Evolutionary conservation across 192 early-diverging fungal genomes (phyloP), one percentile per base, ranked within the genome.

Genomic region (Backusella parvicylindrica): DNA sequence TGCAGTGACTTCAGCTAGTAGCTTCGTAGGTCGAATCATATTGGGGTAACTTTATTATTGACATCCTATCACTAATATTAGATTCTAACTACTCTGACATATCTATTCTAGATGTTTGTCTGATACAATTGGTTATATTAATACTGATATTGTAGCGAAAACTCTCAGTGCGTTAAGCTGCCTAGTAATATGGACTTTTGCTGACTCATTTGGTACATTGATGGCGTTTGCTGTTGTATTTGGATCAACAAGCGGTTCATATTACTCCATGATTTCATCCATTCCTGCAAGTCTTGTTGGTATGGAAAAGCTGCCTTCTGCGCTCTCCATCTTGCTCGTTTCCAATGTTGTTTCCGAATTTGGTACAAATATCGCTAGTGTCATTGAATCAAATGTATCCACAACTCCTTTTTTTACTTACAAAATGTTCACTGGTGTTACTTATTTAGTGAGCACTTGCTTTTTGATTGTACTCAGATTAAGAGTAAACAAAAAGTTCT

Each of bases 401-500:
- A 73, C 83, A 0, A 50, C 76, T 9, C 50, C 76, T 0, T 77
- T 47, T 7, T 78, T 84, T 47, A 73, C 77, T 47, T 67, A 84
- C 18, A 81, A 82, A 75, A 77, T 86, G 78, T 86, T 81, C 74
- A 64, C 77, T 28, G 75, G 79, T 9, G 67, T 70, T 21, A 18
- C 49, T 7, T 76, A 76, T 43, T 6, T 70, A 1, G 4, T 60
- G 1, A 23, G 43, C 18, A 68, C 68, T 6, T 0, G 60, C 7
- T 7, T 76, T 60, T 43, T 76, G 16, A n/a, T 60, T 40, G 15
- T 56, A 6, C 47, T 76, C 18, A 76, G 69, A 68, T 36, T 76
- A 0, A 35, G 75, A 63, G n/a, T 76, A 0, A 63, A 60, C 26
- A 41, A 68, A 8, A 53, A 70, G 1, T n/a, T 70, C 0, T 76